Percentiles rank a stretch among this genome's conserved stretches.
phyloP scores from a whole-genome alignment of 176 grass and related monocot genomes.

The Oryza rufipogon region DNA sequence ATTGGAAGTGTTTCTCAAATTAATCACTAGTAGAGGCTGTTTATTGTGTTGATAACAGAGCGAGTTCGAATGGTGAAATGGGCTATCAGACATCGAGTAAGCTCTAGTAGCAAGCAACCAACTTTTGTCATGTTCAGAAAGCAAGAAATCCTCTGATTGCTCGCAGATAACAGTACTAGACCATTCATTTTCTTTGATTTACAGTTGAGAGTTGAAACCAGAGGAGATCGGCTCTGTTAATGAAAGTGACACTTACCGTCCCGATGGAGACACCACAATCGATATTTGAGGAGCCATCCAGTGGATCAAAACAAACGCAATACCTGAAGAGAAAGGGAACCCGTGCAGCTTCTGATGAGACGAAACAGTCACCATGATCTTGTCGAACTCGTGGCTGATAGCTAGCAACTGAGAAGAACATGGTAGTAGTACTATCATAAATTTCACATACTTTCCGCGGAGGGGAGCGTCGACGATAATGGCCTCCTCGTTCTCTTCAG shows the following conservation, averaged over 20 bases:
- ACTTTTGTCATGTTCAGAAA: neutral
- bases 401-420: neutral
- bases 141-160: neutral
- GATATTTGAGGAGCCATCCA: conserved; percentile 99
- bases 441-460: conserved; percentile 74
- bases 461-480: conserved; percentile 77
- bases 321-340: conserved; percentile 49
- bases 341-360: neutral
- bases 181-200: neutral
- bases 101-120: neutral
- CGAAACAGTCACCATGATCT: neutral
- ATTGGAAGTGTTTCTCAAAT: neutral
- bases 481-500: conserved; percentile 95
- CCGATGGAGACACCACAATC: conserved; percentile 96
- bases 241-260: conserved; percentile 56
- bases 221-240: neutral
- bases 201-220: neutral
- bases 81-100: neutral
- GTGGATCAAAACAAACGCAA: conserved; percentile 89
- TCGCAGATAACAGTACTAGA: neutral
- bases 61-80: neutral
- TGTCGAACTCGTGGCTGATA: neutral
- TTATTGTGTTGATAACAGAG: neutral
- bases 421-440: neutral
- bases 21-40: neutral